Evolutionary conservation across 345 rosid genomes (phyloP).

Genomic region (Syzygium aqueum): DNA sequence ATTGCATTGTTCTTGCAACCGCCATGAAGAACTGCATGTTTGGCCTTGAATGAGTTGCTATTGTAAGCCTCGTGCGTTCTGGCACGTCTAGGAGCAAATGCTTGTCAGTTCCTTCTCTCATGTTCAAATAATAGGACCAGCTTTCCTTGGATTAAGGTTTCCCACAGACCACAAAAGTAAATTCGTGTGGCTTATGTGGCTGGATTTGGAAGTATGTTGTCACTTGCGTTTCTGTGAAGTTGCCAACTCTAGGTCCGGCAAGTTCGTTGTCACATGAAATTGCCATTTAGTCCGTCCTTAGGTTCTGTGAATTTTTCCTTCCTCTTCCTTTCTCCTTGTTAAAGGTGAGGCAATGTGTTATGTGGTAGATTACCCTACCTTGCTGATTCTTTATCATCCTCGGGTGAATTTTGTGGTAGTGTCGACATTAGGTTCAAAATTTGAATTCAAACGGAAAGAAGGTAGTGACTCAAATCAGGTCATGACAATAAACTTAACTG

Average conservation of each 20-base stretch:
- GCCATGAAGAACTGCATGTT: not conserved
- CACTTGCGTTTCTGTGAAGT: not conserved
- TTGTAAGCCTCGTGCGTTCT: not conserved
- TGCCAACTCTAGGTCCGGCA: not conserved
- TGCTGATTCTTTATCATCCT: not conserved
- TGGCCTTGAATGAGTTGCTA: not conserved
- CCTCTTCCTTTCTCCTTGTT: not conserved
- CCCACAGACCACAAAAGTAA: not conserved
- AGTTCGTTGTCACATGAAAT: not conserved
- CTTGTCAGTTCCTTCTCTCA: not conserved
- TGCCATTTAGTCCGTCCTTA: not conserved
- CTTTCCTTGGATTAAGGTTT: not conserved
- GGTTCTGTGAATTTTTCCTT: not conserved
- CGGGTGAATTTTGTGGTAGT: not conserved
- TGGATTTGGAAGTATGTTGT: not conserved
- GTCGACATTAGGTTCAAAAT: not conserved
- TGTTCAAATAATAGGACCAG: not conserved
- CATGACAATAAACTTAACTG: not conserved
- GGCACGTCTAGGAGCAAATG: not conserved
- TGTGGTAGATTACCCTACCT: not conserved
- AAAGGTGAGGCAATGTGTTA: not conserved
- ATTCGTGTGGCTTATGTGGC: not conserved
- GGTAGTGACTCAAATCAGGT: not conserved
- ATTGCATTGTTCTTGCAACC: not conserved
- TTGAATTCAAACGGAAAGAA: not conserved